Conservation (phyloP, 2,329 filamentous ascomycete species). For the Trichoderma guizhouense region DNA sequence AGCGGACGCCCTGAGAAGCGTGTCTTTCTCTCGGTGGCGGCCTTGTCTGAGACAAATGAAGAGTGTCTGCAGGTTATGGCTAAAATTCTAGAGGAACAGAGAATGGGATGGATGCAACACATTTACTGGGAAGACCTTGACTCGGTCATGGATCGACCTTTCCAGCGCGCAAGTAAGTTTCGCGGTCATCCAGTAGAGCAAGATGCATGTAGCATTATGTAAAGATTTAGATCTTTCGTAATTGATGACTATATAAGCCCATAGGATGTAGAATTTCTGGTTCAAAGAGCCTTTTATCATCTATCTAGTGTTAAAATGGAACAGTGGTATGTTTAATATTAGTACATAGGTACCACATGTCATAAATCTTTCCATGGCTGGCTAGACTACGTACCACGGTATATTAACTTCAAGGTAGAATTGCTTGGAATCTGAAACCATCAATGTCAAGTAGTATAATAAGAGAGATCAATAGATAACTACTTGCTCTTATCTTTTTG, state of each 20-base stretch:
- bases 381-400: not conserved
- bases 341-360: no score
- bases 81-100: not conserved
- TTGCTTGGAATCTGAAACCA: not conserved
- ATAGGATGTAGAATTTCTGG: no score
- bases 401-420: not conserved
- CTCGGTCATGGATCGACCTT: not conserved
- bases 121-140: not conserved
- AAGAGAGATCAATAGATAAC: not conserved
- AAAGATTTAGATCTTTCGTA: not conserved
- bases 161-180: not conserved
- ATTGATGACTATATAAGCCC: not conserved
- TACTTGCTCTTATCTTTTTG: not conserved
- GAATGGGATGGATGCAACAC: not conserved
- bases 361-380: no score
- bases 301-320: no score
- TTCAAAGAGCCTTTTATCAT: not conserved
- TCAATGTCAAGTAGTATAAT: not conserved
- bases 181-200: not conserved
- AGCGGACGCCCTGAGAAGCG: not conserved
- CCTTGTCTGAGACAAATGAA: not conserved
- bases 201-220: not conserved
- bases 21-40: not conserved
- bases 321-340: no score
- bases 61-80: not conserved